Conservation (phyloP, 192 early-diverging fungal species). For the Hyaloraphidium curvatum region DNA sequence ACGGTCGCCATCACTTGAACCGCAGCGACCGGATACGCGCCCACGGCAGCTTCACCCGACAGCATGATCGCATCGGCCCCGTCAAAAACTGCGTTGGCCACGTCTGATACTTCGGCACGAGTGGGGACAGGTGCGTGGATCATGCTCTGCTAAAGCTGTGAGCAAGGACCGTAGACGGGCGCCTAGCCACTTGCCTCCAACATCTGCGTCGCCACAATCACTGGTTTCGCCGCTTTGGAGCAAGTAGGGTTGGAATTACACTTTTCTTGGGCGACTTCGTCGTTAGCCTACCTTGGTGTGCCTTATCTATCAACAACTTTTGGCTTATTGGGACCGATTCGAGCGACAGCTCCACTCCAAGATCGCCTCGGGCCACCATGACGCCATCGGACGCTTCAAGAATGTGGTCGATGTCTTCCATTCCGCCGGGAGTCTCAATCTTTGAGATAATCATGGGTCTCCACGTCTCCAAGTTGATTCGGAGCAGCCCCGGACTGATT, state of each 20-base stretch:
- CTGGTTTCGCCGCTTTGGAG: conserved; percentile 15
- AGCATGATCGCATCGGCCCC: conserved; percentile 35
- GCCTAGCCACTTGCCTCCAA: no score
- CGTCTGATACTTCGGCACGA: conserved; percentile 32
- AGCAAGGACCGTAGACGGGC: no score
- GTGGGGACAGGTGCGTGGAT: conserved; percentile 29
- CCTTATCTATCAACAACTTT: conserved; percentile 30
- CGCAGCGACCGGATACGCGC: conserved; percentile 26
- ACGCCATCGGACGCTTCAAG: conserved; percentile 28
- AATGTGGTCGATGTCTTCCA: conserved; percentile 31
- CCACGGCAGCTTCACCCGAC: conserved; percentile 29
- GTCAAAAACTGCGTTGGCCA: conserved; percentile 38
- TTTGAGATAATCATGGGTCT: conserved; percentile 32
- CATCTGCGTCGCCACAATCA: conserved; percentile 41
- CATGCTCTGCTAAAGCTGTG: no score
- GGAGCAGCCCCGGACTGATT: no score
- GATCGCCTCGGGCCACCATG: conserved; percentile 37
- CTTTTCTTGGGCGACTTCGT: no score
- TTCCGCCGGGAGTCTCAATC: conserved; percentile 31
- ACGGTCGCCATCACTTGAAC: conserved; percentile 27
- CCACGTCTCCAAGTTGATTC: conserved; percentile 12
- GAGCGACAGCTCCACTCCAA: conserved; percentile 30
- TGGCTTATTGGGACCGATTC: conserved; percentile 33
- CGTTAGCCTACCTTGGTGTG: no score
- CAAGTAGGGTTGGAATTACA: no score